Conservation (phyloP, 148 eudicot genomes). For the Vaccinium vitisidaea region DNA sequence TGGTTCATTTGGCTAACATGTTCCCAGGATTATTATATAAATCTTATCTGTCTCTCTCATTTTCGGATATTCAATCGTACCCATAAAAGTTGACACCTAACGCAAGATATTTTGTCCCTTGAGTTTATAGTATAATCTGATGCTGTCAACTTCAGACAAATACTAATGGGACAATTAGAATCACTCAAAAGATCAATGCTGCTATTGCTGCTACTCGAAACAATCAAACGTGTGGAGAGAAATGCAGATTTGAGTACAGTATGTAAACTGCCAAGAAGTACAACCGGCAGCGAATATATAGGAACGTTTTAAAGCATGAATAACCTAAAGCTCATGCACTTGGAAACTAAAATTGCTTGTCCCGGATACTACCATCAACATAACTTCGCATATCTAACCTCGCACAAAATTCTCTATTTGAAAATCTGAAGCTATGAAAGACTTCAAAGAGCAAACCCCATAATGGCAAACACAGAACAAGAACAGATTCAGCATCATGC, state of each 20-base stretch:
- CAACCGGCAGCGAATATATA: not conserved
- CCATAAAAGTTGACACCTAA: too few species aligned
- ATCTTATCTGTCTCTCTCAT: too few species aligned
- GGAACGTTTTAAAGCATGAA: not conserved
- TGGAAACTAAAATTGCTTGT: not conserved
- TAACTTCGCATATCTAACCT: not conserved
- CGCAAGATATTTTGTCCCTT: too few species aligned
- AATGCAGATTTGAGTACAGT: not conserved
- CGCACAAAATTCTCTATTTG: not conserved
- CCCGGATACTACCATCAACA: constrained; percentile 5
- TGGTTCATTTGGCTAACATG: too few species aligned
- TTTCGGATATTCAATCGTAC: too few species aligned
- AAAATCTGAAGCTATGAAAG: not conserved
- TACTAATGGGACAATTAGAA: not conserved
- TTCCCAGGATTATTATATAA: too few species aligned
- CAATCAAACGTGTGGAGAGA: not conserved
- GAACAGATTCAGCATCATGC: constrained; percentile 30
- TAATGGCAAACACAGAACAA: not conserved
- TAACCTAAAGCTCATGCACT: not conserved
- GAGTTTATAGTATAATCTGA: too few species aligned
- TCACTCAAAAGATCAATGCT: not conserved
- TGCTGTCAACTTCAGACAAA: too few species aligned
- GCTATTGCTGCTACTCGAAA: not conserved
- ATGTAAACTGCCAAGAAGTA: not conserved
- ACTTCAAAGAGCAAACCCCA: not conserved